Conservation (phyloP, 805 yeast genomes). For the Candida ponderosae region DNA sequence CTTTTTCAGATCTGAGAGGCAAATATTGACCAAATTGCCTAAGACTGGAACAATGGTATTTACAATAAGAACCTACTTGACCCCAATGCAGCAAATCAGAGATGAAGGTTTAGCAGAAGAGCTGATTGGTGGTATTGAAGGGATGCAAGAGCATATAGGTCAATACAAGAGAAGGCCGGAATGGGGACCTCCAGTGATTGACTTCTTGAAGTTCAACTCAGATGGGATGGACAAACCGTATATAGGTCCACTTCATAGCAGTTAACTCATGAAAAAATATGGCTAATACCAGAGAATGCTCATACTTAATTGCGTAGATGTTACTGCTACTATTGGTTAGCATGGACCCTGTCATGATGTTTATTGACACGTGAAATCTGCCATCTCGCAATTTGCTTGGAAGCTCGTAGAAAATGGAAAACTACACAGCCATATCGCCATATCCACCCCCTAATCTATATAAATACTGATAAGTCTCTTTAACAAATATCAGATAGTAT, state of each 20-base stretch:
- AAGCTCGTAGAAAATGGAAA: too few relatives aligned
- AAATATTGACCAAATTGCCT: constrained; percentile 46
- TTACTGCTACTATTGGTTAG: too few relatives aligned
- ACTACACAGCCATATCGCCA: too few relatives aligned
- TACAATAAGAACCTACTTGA: constrained; percentile 48
- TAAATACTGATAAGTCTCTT: too few relatives aligned
- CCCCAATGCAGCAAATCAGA: constrained; percentile 41
- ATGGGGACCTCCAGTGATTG: constrained; percentile 64
- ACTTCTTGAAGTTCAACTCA: constrained; percentile 29
- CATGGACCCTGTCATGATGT: too few relatives aligned
- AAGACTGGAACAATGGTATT: constrained; percentile 37
- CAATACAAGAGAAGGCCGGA: constrained; percentile 53
- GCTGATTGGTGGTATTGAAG: constrained; percentile 54
- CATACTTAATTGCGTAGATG: too few relatives aligned
- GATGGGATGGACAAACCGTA: constrained; percentile 22
- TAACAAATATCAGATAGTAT: too few relatives aligned
- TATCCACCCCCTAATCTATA: too few relatives aligned
- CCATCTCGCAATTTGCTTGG: too few relatives aligned
- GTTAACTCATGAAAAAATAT: too few relatives aligned
- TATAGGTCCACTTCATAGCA: constrained; percentile 1
- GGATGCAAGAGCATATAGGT: constrained; percentile 50
- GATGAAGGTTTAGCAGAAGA: constrained; percentile 41
- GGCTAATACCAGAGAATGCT: too few relatives aligned
- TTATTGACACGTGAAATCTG: too few relatives aligned
- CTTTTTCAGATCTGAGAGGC: constrained; percentile 56